Conservation (phyloP, 306 rosid genomes). For the Rosa persica region DNA sequence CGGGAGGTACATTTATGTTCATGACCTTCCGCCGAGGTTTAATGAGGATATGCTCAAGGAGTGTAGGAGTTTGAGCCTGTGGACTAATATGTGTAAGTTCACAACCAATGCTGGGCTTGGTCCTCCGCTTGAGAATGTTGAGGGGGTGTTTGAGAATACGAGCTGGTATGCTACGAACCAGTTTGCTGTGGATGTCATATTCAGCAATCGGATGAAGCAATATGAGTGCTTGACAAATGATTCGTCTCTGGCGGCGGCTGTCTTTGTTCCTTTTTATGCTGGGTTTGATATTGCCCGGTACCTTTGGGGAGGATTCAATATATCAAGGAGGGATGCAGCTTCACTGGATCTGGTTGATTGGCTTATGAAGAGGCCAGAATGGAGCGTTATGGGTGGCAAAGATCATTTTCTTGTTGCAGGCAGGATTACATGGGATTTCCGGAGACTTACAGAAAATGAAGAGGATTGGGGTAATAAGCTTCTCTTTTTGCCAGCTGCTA, state of each 20-base stretch:
- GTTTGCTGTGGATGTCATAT: constrained; percentile 93
- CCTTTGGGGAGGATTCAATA: constrained; percentile 95
- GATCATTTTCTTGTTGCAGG: constrained; percentile 98
- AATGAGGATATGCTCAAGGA: constrained; percentile 94
- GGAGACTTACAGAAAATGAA: constrained; percentile 74
- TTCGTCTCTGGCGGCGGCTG: constrained; percentile 84
- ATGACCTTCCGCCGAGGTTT: constrained; percentile 83
- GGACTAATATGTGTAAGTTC: constrained; percentile 99
- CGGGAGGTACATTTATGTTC: constrained; percentile 91
- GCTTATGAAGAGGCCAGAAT: constrained; percentile 94
- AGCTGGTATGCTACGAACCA: constrained; percentile 98
- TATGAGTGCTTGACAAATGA: constrained; percentile 84
- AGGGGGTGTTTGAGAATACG: constrained; percentile 78
- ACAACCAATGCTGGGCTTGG: constrained; percentile 94
- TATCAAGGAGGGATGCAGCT: constrained; percentile 82
- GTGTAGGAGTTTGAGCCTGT: constrained; percentile 73
- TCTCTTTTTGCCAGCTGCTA: constrained; percentile 87
- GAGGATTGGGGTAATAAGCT: constrained; percentile 93
- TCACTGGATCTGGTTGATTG: constrained; percentile 84
- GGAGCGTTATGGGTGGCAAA: constrained; percentile 82
- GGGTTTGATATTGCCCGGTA: constrained; percentile 90
- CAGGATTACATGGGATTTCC: constrained; percentile 95
- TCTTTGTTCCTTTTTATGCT: constrained; percentile 94
- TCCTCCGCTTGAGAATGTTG: constrained; percentile 89
- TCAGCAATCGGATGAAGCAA: constrained; percentile 92